Evolutionary conservation across 129 eudicot species (phyloP).

Genomic region (Centella asiatica): DNA sequence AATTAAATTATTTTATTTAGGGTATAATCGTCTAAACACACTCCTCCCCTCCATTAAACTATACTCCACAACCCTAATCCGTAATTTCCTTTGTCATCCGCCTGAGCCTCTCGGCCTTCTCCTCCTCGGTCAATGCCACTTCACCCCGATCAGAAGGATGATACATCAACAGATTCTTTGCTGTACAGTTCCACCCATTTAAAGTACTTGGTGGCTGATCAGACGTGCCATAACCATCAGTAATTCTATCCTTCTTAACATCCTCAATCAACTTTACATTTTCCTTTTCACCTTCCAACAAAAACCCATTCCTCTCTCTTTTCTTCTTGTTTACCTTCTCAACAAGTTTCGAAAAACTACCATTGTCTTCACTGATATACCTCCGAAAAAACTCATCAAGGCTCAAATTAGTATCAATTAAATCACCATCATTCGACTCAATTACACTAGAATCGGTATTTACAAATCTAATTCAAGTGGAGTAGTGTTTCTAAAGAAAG

Average conservation of each 20-base stretch:
- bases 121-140: conserved; percentile 62
- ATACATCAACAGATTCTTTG: conserved; percentile 89
- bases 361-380: conserved; percentile 94
- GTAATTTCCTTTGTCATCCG: conserved; percentile 67
- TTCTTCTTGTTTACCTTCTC: conserved; percentile 76
- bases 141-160: conserved; percentile 93
- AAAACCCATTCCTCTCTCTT: conserved; percentile 54
- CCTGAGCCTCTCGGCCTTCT: conserved; percentile 51
- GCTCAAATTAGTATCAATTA: conserved; percentile 26
- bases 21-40: too few species aligned
- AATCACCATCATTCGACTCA: conserved; percentile 12
- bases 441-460: conserved; percentile 13
- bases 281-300: conserved; percentile 58
- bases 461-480: conserved; percentile 42
- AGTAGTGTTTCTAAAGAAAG: conserved; percentile 53
- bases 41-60: too few species aligned
- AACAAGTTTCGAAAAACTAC: conserved; percentile 58
- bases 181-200: conserved; percentile 75
- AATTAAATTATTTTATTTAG: too few species aligned
- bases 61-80: too few species aligned
- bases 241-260: conserved; percentile 48
- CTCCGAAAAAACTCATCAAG: conserved; percentile 69
- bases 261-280: conserved; percentile 46
- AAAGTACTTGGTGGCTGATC: conserved; percentile 76
- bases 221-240: conserved; percentile 90